Evolutionary conservation across 2,329 filamentous ascomycete genomes (phyloP), one percentile per base, ranked within the genome.

Genomic region (Sporothrix sp.): DNA sequence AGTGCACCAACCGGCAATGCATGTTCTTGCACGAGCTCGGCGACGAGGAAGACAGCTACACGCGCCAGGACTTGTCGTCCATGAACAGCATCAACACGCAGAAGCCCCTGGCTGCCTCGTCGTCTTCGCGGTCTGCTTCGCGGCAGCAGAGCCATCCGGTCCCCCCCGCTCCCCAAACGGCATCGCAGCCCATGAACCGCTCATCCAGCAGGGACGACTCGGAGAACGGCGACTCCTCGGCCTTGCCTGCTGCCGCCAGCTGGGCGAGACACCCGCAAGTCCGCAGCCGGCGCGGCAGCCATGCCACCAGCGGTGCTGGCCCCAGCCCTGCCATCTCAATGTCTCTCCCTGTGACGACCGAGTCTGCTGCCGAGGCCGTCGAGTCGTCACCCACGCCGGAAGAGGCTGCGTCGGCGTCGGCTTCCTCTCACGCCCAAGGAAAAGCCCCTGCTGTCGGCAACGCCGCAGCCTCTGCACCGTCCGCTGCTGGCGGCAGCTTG

Each of bases 1-100:
- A 84, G 58, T 98, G 93, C 68, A 89, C 87, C 51, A 98, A 98
- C 62, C 82, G 90, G 47, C 91, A 93, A 56, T 98, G 93, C 72
- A 98, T 96, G 80, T 98, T 98, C 66, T 70, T 98, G 46, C 93
- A 98, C 63, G 94, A 98, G 67, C 86, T 93, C 35, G 94, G 93
- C n/a, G 93, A 98, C 62, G 93, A 96, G 60, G 91, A 93, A 58
- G 91, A 97, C 62, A 96, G 89, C 68, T 97, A 95, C 64, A 95
- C 88, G 8, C 80, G 93, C 43, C 89, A 96, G 64, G 91, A 96
- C 65, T 70, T 97, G 33, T 97, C 91, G 1, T 94, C 90, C 16
- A 87, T 96, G 74, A 97, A 96, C 61, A 91, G 87, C 54, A 82
- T 89, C 51, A 86, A 84, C 55, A 89, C 85, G 2, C 88, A 88